Conservation (phyloP, 1,284 basidiomycete genomes). For the Pyrrhoderma noxium region DNA sequence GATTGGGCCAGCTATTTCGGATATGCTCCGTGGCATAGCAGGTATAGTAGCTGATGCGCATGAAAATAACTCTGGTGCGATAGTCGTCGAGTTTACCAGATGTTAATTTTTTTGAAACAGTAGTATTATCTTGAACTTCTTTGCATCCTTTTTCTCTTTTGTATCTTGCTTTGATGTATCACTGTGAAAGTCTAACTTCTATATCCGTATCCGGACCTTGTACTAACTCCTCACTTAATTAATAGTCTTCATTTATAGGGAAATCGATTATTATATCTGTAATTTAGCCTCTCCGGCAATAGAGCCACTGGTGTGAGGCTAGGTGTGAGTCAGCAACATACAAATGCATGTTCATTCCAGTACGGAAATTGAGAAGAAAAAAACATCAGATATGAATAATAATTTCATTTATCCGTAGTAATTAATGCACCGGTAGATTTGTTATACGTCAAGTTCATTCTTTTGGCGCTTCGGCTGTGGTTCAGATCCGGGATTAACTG, state of each 20-base stretch:
- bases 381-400: too few species aligned
- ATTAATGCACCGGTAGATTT: too few species aligned
- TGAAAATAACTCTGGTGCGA: constrained; percentile 16
- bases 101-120: not conserved
- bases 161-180: not conserved
- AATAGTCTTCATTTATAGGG: too few species aligned
- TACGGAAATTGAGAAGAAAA: too few species aligned
- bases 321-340: not conserved
- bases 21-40: constrained; percentile 5
- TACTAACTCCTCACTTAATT: too few species aligned
- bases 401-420: too few species aligned
- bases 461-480: constrained; percentile 6
- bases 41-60: constrained; percentile 11
- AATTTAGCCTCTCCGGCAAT: too few species aligned
- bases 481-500: not conserved
- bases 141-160: not conserved
- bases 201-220: not conserved
- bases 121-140: not conserved
- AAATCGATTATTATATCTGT: not conserved
- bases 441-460: not conserved
- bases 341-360: too few species aligned
- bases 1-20: constrained; percentile 15
- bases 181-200: not conserved
- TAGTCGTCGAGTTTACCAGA: constrained; percentile 11
- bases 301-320: too few species aligned